Percentiles rank a stretch among this genome's conserved stretches.
Conservation (phyloP, 2,329 filamentous ascomycete genomes). For the Proliferodiscus dingleyae region DNA sequence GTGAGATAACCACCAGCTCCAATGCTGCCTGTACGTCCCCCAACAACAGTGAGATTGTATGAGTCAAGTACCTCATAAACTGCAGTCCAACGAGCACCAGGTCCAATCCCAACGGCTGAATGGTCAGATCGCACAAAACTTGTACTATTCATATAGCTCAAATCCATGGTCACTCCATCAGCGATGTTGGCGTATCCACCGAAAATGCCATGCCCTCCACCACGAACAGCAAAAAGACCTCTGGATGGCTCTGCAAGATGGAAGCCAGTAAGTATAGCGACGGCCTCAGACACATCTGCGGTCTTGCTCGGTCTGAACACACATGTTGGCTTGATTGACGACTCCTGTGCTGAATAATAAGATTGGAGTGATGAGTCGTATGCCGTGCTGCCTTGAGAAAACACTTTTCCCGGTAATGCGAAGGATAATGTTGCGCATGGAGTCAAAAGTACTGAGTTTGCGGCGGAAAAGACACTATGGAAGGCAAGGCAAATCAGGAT, state of each 20-base stretch:
- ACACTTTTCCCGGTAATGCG: too few relatives aligned
- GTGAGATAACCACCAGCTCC: constrained; percentile 16
- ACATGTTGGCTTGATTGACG: not conserved
- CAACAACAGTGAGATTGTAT: constrained; percentile 1
- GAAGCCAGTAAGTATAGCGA: not conserved
- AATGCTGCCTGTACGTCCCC: constrained; percentile 7
- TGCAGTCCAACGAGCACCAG: not conserved
- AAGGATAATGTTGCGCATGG: too few relatives aligned
- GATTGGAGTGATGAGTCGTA: not conserved
- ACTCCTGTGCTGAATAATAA: not conserved
- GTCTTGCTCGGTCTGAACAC: not conserved
- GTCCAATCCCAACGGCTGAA: not conserved
- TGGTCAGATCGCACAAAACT: not conserved
- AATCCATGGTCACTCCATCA: constrained; percentile 10
- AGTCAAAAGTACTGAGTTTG: not conserved
- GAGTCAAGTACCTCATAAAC: not conserved
- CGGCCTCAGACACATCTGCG: not conserved
- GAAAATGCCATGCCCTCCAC: constrained; percentile 33
- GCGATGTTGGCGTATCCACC: constrained; percentile 10
- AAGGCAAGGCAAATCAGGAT: not conserved
- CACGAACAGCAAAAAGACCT: constrained; percentile 33
- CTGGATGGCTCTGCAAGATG: not conserved
- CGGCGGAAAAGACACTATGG: not conserved
- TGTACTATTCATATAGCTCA: constrained; percentile 3
- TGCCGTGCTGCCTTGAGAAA: too few relatives aligned